phyloP scores from a whole-genome alignment of 768 basidiomycete genomes.

The Podaxis rugospora region DNA sequence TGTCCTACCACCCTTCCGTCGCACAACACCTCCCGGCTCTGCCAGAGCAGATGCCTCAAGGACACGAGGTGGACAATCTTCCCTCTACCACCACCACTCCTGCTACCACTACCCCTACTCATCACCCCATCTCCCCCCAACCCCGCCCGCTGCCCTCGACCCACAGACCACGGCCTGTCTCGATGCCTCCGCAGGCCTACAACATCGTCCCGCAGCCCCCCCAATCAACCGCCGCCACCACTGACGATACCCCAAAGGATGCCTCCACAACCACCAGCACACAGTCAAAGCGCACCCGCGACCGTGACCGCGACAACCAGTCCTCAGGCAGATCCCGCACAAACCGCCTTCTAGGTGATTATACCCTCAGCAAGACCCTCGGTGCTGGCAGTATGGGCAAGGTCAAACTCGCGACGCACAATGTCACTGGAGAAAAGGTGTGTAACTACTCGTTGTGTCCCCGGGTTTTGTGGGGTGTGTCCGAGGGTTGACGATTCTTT shows the following conservation, averaged over 20 bases:
- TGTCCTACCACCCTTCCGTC: constrained; percentile 43
- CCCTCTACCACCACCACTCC: constrained; percentile 39
- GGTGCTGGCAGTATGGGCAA: constrained; percentile 99
- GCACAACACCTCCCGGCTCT: constrained; percentile 39
- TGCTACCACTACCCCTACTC: constrained; percentile 26
- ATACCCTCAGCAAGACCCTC: constrained; percentile 93
- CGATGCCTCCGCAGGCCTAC: constrained; percentile 68
- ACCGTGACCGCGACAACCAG: constrained; percentile 10
- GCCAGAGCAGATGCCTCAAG: constrained; percentile 48
- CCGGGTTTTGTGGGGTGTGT: not conserved
- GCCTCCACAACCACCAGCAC: constrained; percentile 12
- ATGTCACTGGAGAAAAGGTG: constrained; percentile 89
- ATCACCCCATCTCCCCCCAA: constrained; percentile 21
- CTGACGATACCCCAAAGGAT: constrained; percentile 8
- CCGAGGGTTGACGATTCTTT: constrained; percentile 1
- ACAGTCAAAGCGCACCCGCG: constrained; percentile 2
- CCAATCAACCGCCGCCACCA: constrained; percentile 11
- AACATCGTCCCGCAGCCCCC: constrained; percentile 6
- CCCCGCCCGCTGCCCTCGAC: constrained; percentile 27
- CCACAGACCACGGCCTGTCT: constrained; percentile 58
- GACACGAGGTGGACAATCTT: constrained; percentile 57
- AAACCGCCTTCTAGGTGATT: constrained; percentile 81
- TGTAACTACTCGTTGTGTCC: constrained; percentile 20
- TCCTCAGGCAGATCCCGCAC: constrained; percentile 21
- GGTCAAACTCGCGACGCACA: constrained; percentile 93